A percentile compares a stretch with the other conserved stretches of the same genome.
These are phyloP conservation scores for Dictyostelium brefeldianum DNA, from an alignment of 78 protist species.

Conservation along the genomic window DNA sequence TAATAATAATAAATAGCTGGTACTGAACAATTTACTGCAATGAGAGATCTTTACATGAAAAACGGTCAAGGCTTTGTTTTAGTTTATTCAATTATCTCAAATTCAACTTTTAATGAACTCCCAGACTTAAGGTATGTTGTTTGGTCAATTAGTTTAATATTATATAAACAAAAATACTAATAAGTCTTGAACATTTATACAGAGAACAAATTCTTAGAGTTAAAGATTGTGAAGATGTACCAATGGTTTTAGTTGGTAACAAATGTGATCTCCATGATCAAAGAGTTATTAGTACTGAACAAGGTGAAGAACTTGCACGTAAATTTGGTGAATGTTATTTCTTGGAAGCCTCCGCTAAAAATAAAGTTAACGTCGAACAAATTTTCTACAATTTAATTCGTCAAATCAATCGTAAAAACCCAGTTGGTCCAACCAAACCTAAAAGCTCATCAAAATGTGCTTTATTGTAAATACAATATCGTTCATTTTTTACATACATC, in stretches of 20 bases:
- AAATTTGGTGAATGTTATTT: slow-evolving; percentile 80
- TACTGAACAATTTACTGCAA: slow-evolving; percentile 90
- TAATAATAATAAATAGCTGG: slow-evolving; percentile 32
- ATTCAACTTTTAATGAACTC: slow-evolving; percentile 87
- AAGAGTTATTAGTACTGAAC: slow-evolving; percentile 86
- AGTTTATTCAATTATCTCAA: slow-evolving; percentile 91
- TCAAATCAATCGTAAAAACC: slow-evolving; percentile 88
- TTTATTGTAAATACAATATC: slow-evolving; percentile 54
- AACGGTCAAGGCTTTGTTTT: slow-evolving; percentile 95
- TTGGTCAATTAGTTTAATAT: too few species aligned
- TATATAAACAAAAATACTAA: too few species aligned
- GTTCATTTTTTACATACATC: too few species aligned
- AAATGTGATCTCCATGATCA: slow-evolving; percentile 93
- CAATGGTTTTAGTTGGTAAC: slow-evolving; percentile 96
- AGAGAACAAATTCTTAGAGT: slow-evolving; percentile 90
- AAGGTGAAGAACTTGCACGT: slow-evolving; percentile 85
- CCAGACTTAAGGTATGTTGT: slow-evolving; percentile 47
- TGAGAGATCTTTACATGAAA: slow-evolving; percentile 91
- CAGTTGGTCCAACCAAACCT: slow-evolving; percentile 66
- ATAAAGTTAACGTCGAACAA: slow-evolving; percentile 86
- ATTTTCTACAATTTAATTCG: slow-evolving; percentile 89
- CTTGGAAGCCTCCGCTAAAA: slow-evolving; percentile 91
- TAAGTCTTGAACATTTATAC: too few species aligned
- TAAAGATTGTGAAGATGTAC: slow-evolving; percentile 90
- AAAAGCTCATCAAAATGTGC: slow-evolving; percentile 51